Evolutionary conservation across 305 asterid genomes (phyloP), one percentile per base, ranked within the genome.

Genomic region (Coffea humblotiana): DNA sequence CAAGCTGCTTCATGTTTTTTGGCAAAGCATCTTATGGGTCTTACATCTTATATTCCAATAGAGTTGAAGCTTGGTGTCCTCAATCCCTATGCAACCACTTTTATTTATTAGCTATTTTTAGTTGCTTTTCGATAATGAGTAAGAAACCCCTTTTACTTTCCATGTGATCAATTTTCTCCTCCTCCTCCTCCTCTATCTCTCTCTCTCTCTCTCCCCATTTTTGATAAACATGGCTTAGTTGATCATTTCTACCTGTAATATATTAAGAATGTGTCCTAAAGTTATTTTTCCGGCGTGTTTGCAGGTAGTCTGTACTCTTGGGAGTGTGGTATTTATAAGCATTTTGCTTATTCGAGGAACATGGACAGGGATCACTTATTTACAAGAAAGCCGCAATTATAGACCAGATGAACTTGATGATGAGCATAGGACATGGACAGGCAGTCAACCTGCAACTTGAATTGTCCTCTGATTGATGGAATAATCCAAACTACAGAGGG

Each of bases 291-390:
- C 45, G 47, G 45, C 40, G 19, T 64, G 29, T 48, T 74, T 80
- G 74, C 92, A 93, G 99, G 97, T 95, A 66, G 86, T 95, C 79
- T 95, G 99, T 88, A 90, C 97, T 52, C 96, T 95, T 32, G 98
- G 99, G 72, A 92, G 92, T 68, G 94, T 90, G 48, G 90, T 93
- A 71, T 95, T 95, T 73, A 81, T 81, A 47, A 90, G 96, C 83
- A 92, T 93, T 40, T 86, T 95, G 83, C 88, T 93, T 8, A 83
- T 91, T 80, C 97, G 97, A 0, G 97, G 96, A 32, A 85, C 89
- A 84, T 95, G 98, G 97, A 85, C 91, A 21, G 96, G 93, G 77
- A 86, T 93, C 63, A 84, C 97, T 74, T 91, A 91, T 88, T 88
- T 93, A 74, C 97, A 93, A 77, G 95, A 89, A 58, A 88, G 40